A percentile compares a stretch with the other conserved stretches of the same genome.
phyloP scores from a whole-genome alignment of 306 rosid species.

The Castanea mollissima region DNA sequence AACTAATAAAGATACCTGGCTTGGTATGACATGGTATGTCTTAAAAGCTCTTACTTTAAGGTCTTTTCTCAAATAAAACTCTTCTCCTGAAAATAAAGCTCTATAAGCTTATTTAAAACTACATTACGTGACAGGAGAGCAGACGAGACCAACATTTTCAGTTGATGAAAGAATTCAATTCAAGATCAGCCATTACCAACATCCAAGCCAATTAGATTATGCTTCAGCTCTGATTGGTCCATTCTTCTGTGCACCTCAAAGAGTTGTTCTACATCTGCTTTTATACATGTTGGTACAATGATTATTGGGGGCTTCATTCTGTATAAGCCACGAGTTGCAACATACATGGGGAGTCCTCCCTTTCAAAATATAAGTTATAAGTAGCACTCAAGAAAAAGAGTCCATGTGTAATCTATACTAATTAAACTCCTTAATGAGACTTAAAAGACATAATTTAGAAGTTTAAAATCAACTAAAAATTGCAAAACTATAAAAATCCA shows the following conservation, averaged over 20 bases:
- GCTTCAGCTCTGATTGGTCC: conserved; percentile 84
- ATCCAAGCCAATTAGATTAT: conserved; percentile 78
- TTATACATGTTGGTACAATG: conserved; percentile 67
- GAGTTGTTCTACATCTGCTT: conserved; percentile 74
- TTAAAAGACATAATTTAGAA: no score
- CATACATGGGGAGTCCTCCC: conserved; percentile 97
- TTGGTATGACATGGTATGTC: conserved; percentile 85
- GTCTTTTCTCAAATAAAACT: conserved; percentile 62
- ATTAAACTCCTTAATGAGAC: not conserved
- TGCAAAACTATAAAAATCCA: not conserved
- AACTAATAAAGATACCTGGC: conserved; percentile 57
- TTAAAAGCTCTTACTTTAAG: conserved; percentile 79
- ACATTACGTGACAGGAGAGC: conserved; percentile 1
- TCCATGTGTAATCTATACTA: conserved; percentile 1
- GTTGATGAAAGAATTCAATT: conserved; percentile 19
- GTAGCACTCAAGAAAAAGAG: not conserved
- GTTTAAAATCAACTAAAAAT: not conserved
- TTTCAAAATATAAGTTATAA: conserved; percentile 13
- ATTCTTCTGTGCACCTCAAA: conserved; percentile 79
- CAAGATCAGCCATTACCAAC: conserved; percentile 55
- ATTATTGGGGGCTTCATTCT: conserved; percentile 85
- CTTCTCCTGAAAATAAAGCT: conserved; percentile 64
- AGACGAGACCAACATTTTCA: not conserved
- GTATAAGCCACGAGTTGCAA: conserved; percentile 87
- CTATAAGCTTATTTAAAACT: not conserved